These are phyloP conservation scores for Cyclocybe cylindracea DNA, from an alignment of 768 basidiomycete species.

Conservation along the genomic window DNA sequence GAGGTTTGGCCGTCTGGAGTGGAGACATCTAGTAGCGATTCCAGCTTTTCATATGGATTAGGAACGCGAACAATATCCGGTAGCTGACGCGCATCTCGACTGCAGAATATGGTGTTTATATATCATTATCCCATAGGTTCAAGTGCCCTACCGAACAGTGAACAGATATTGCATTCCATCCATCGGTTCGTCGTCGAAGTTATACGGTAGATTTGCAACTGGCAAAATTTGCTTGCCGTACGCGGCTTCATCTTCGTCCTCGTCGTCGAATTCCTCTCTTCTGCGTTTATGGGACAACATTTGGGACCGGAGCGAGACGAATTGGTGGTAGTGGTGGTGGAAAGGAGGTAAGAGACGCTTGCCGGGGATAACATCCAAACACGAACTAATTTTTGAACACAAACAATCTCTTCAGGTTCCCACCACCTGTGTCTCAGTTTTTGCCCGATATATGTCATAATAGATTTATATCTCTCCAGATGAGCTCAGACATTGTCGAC, in stretches of 20 bases:
- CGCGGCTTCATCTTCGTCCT: slow-evolving; percentile 60
- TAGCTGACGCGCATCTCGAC: slow-evolving; percentile 69
- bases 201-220: slow-evolving; percentile 74
- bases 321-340: not conserved
- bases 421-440: too few relatives aligned
- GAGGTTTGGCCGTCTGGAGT: slow-evolving; percentile 3
- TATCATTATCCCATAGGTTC: not conserved
- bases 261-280: slow-evolving; percentile 47
- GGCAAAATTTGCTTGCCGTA: slow-evolving; percentile 76
- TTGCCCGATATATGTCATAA: too few relatives aligned
- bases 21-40: slow-evolving; percentile 16
- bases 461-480: slow-evolving; percentile 4
- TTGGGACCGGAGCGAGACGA: not conserved
- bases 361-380: not conserved
- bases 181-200: slow-evolving; percentile 63
- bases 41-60: slow-evolving; percentile 65
- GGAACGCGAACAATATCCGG: slow-evolving; percentile 64
- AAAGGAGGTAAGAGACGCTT: not conserved
- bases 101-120: slow-evolving; percentile 25
- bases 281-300: slow-evolving; percentile 55
- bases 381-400: too few relatives aligned
- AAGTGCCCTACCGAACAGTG: slow-evolving; percentile 62
- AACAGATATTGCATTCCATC: slow-evolving; percentile 84
- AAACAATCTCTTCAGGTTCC: too few relatives aligned
- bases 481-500: slow-evolving; percentile 29